A percentile compares a stretch with the other conserved stretches of the same genome.
phyloP scores from a whole-genome alignment of 2,329 filamentous ascomycete species.

The Colletotrichum brevisporum region DNA sequence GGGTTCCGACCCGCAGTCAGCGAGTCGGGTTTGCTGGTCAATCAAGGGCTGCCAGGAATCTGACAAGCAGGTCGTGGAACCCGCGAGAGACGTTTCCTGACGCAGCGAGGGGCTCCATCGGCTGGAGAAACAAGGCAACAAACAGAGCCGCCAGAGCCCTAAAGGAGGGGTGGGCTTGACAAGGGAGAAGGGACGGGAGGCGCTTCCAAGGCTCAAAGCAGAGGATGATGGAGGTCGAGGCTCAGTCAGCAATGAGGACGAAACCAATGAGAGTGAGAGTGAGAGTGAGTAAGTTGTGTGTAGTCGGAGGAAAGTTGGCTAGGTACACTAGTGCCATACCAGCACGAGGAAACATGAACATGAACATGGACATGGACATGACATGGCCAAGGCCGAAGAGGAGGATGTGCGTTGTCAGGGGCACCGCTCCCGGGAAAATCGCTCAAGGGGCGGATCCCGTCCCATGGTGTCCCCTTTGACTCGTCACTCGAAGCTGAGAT shows the following conservation, averaged over 20 bases:
- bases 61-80: conserved; percentile 36
- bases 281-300: not conserved
- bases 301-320: not conserved
- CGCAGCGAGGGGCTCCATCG: conserved; percentile 14
- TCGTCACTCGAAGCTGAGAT: not conserved
- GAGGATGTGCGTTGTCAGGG: conserved; percentile 30
- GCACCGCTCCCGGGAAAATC: conserved; percentile 25
- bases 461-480: not conserved
- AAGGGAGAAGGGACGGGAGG: conserved; percentile 7
- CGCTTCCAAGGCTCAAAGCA: not conserved
- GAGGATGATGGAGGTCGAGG: not conserved
- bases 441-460: conserved; percentile 26
- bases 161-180: conserved; percentile 8
- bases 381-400: conserved; percentile 26
- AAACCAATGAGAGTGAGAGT: too few relatives aligned
- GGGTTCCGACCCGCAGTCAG: conserved; percentile 19
- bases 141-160: conserved; percentile 6
- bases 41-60: conserved; percentile 37
- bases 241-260: too few relatives aligned
- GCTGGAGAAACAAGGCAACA: conserved; percentile 26
- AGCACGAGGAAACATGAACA: conserved; percentile 16
- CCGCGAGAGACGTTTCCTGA: not conserved
- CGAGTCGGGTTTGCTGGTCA: conserved; percentile 25
- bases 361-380: too few relatives aligned
- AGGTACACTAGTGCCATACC: not conserved